phyloP scores from a whole-genome alignment of 2,329 filamentous ascomycete genomes.

The Botrytis paeoniae region DNA sequence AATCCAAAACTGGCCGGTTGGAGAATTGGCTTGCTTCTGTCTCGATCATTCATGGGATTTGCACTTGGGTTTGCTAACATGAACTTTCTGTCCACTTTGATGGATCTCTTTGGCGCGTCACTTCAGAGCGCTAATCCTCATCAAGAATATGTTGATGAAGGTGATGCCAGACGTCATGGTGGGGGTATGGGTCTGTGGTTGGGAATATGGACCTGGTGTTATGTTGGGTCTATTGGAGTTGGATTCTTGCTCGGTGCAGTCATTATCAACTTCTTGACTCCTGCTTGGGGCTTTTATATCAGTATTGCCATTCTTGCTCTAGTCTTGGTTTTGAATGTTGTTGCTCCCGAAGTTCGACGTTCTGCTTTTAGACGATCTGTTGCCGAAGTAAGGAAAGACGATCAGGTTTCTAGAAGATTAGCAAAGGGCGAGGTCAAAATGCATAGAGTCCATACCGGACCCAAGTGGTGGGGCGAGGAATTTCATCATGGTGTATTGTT shows the following conservation, averaged over 20 bases:
- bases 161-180: constrained; percentile 70
- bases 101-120: constrained; percentile 74
- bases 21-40: constrained; percentile 58
- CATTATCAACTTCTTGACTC: constrained; percentile 62
- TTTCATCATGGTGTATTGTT: constrained; percentile 67
- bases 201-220: constrained; percentile 75
- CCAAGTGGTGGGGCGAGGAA: constrained; percentile 75
- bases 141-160: constrained; percentile 64
- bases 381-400: constrained; percentile 56
- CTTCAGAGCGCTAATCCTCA: constrained; percentile 70
- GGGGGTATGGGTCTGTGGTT: constrained; percentile 80
- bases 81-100: constrained; percentile 69
- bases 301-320: constrained; percentile 64
- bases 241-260: constrained; percentile 70
- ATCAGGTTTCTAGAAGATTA: constrained; percentile 55
- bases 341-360: constrained; percentile 69
- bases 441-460: constrained; percentile 68
- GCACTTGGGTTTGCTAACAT: constrained; percentile 73
- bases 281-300: constrained; percentile 74
- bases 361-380: constrained; percentile 67
- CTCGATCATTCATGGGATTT: constrained; percentile 64
- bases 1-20: constrained; percentile 55
- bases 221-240: constrained; percentile 66
- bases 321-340: constrained; percentile 65
- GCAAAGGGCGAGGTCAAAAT: constrained; percentile 74